Evolutionary conservation across 148 eudicot genomes (phyloP).

Genomic region (Cornus kousa): DNA sequence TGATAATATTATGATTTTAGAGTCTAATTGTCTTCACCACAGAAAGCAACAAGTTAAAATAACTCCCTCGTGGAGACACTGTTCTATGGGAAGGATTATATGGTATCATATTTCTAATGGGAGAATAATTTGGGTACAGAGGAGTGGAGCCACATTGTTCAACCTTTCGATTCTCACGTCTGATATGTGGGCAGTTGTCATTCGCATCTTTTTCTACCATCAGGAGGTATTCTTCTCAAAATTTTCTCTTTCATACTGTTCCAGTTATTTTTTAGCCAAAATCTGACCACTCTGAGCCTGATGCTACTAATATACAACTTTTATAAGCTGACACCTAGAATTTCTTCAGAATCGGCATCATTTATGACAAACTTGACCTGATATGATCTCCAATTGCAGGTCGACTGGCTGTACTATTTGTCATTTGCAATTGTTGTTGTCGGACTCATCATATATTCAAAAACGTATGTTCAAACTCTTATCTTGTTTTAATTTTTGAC

Average conservation of each 20-base stretch:
- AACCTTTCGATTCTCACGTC: slow-evolving; percentile 88
- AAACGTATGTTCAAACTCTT: slow-evolving; percentile 36
- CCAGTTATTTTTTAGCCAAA: not conserved
- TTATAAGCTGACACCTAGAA: not conserved
- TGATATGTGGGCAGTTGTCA: slow-evolving; percentile 93
- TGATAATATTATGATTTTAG: not conserved
- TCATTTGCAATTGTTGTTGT: slow-evolving; percentile 62
- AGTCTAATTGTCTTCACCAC: not conserved
- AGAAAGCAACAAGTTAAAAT: not conserved
- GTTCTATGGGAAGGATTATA: not conserved
- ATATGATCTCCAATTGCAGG: slow-evolving; percentile 46
- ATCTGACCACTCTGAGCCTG: not conserved
- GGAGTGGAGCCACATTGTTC: slow-evolving; percentile 77
- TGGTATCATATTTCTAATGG: not conserved
- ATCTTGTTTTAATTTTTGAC: not conserved
- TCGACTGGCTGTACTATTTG: slow-evolving; percentile 74
- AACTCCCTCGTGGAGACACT: not conserved
- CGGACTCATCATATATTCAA: slow-evolving; percentile 72
- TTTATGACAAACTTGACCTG: not conserved
- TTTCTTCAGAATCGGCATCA: not conserved
- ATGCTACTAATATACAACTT: not conserved
- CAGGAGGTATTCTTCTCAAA: slow-evolving; percentile 52
- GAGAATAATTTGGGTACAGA: slow-evolving; percentile 30
- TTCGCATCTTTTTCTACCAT: slow-evolving; percentile 76
- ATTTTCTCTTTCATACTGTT: not conserved